Conservation (phyloP, 768 basidiomycete genomes). For the Coprinopsis cinerea region DNA sequence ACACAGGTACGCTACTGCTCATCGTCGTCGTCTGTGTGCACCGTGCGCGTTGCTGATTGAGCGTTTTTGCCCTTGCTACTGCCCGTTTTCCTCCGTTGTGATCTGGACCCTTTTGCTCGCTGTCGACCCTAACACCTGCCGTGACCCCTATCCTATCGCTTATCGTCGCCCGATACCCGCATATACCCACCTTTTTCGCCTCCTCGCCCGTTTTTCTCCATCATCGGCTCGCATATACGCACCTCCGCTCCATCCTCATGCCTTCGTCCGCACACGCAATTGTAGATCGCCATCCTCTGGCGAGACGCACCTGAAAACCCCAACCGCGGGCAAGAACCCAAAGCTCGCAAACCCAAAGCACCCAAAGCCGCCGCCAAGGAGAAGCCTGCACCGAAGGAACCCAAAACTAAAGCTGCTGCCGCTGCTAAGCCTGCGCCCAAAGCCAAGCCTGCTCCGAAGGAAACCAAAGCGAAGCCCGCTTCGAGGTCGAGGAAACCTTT, state of each 20-base stretch:
- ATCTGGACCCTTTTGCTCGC: background rate
- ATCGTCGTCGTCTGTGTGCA: background rate
- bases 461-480: background rate
- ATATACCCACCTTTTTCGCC: constrained; percentile 2
- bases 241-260: background rate
- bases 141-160: background rate
- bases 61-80: background rate
- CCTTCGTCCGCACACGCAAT: background rate
- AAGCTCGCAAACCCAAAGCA: constrained; percentile 14
- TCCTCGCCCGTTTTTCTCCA: background rate
- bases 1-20: constrained; percentile 25
- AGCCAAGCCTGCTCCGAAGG: background rate
- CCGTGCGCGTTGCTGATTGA: background rate
- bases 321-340: constrained; percentile 49
- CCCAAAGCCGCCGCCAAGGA: too few relatives aligned
- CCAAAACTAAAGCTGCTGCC: too few relatives aligned
- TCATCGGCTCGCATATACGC: background rate
- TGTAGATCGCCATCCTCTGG: constrained; percentile 53
- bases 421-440: background rate
- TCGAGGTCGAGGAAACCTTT: too few relatives aligned
- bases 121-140: background rate
- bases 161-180: background rate
- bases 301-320: constrained; percentile 58
- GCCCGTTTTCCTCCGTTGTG: background rate
- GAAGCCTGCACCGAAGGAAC: background rate